These are phyloP conservation scores for Hysterium pulicare DNA, from an alignment of 2,329 filamentous ascomycete species.

Conservation along the genomic window DNA sequence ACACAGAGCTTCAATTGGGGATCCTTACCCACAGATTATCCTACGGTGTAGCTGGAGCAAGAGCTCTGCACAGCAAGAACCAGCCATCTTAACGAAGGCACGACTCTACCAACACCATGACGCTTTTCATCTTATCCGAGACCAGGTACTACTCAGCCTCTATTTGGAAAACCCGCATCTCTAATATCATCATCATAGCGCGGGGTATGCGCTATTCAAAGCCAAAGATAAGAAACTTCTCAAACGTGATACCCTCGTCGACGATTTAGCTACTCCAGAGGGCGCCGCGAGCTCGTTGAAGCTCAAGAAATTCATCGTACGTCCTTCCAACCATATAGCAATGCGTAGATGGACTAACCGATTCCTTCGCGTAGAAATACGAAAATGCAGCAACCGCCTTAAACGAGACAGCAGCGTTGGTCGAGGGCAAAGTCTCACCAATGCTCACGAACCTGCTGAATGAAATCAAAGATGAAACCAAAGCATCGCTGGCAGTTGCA, in stretches of 20 bases:
- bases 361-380: slow-evolving; percentile 69
- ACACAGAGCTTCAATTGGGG: no score
- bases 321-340: not conserved
- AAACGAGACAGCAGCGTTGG: slow-evolving; percentile 82
- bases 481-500: slow-evolving; percentile 88
- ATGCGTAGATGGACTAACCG: not conserved
- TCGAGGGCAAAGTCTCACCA: slow-evolving; percentile 92
- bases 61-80: not conserved
- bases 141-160: slow-evolving; percentile 21
- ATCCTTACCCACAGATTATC: no score
- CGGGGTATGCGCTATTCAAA: slow-evolving; percentile 98
- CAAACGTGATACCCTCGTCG: slow-evolving; percentile 75
- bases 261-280: slow-evolving; percentile 74
- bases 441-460: slow-evolving; percentile 79
- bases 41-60: not conserved
- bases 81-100: slow-evolving; percentile 5
- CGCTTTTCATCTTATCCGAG: slow-evolving; percentile 39
- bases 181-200: slow-evolving; percentile 55
- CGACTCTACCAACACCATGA: slow-evolving; percentile 34
- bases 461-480: slow-evolving; percentile 94
- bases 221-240: slow-evolving; percentile 97
- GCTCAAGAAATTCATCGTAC: slow-evolving; percentile 78
- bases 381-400: slow-evolving; percentile 87
- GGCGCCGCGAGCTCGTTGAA: slow-evolving; percentile 87
- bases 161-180: no score